Evolutionary conservation across 2,329 filamentous ascomycete species (phyloP).

Genomic region (Purpureocillium lavendulum): DNA sequence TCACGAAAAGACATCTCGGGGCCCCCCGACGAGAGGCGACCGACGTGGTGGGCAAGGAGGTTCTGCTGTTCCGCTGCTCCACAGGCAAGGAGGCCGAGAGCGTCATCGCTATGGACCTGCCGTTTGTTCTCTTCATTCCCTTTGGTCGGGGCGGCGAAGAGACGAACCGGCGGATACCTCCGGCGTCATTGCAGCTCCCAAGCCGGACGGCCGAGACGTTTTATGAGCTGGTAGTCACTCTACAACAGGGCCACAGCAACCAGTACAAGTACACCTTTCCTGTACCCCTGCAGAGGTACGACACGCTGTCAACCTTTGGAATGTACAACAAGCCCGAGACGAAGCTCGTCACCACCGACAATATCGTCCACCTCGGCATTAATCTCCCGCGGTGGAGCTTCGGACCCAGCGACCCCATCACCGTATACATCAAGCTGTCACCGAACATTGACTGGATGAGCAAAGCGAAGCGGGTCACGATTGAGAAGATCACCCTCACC

Average conservation of each 20-base stretch:
- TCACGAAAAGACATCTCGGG: conserved; percentile 85
- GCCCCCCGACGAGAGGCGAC: conserved; percentile 84
- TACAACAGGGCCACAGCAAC: conserved; percentile 80
- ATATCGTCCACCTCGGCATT: conserved; percentile 84
- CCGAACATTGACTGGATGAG: conserved; percentile 87
- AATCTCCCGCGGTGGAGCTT: conserved; percentile 95
- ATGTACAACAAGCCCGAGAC: conserved; percentile 98
- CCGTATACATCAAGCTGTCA: conserved; percentile 87
- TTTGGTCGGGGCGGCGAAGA: conserved; percentile 89
- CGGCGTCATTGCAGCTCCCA: conserved; percentile 81
- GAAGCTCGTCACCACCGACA: conserved; percentile 77
- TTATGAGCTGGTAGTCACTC: conserved; percentile 92
- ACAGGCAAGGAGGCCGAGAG: conserved; percentile 78
- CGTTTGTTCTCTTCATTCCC: conserved; percentile 95
- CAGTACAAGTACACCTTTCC: conserved; percentile 90
- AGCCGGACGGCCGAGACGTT: conserved; percentile 94
- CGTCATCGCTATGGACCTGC: conserved; percentile 91
- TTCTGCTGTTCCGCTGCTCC: conserved; percentile 80
- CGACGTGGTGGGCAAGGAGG: conserved; percentile 92
- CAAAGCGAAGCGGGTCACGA: conserved; percentile 86
- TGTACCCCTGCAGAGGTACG: conserved; percentile 85
- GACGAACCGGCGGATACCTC: conserved; percentile 80
- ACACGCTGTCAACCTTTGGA: conserved; percentile 94
- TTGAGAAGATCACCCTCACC: conserved; percentile 85
- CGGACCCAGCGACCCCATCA: conserved; percentile 88